These are phyloP conservation scores for Lyophyllum semitale DNA, from an alignment of 768 basidiomycete genomes.

Conservation along the genomic window DNA sequence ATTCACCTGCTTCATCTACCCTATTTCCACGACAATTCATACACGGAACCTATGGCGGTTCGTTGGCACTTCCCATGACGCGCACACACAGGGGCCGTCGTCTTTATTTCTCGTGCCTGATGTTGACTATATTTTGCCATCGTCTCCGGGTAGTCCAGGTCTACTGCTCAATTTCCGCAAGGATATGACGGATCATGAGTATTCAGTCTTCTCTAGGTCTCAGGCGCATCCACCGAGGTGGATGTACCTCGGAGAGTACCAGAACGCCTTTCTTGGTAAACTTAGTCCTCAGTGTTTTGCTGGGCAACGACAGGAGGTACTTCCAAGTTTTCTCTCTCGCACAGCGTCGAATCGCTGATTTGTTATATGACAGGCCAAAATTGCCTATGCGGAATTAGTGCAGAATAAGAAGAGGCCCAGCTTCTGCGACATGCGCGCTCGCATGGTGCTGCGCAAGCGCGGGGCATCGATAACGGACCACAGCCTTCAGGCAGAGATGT, in stretches of 20 bases:
- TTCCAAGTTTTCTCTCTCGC: not conserved
- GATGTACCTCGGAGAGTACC: constrained; percentile 28
- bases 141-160: constrained; percentile 23
- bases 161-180: constrained; percentile 22
- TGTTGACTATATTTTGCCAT: constrained; percentile 23
- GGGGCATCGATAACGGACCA: not conserved
- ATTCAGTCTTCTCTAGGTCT: constrained; percentile 20
- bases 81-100: not conserved
- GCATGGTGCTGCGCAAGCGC: constrained; percentile 25
- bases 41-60: not conserved
- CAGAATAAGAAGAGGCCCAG: constrained; percentile 12
- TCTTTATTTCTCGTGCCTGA: constrained; percentile 20
- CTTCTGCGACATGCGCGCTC: constrained; percentile 26
- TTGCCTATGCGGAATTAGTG: constrained; percentile 17
- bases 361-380: constrained; percentile 14
- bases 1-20: not conserved
- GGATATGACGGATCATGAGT: constrained; percentile 18
- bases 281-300: constrained; percentile 20
- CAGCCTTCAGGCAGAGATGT: not conserved
- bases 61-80: no score
- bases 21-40: constrained; percentile 7
- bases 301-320: constrained; percentile 13
- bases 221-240: constrained; percentile 12
- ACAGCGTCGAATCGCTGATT: not conserved
- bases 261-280: constrained; percentile 18